phyloP scores from a whole-genome alignment of 2,329 filamentous ascomycete genomes.

The Clathrospora elynae region DNA sequence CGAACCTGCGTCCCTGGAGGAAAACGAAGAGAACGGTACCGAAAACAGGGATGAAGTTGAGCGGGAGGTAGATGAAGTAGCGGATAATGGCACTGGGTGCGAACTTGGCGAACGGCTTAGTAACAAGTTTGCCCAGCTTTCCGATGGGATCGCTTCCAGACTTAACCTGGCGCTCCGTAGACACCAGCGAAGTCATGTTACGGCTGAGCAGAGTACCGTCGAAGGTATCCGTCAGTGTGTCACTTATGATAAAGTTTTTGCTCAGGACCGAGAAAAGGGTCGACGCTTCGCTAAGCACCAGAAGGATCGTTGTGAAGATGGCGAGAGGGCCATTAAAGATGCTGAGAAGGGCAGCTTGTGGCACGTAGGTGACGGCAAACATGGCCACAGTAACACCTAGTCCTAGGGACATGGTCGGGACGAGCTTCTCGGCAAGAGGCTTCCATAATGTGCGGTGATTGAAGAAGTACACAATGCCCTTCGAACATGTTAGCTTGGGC shows the following conservation, averaged over 20 bases:
- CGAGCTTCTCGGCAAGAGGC: conserved; percentile 62
- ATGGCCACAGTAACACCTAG: conserved; percentile 74
- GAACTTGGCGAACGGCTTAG: conserved; percentile 60
- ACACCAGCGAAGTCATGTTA: conserved; percentile 66
- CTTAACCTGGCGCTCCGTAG: conserved; percentile 74
- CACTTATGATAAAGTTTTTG: conserved; percentile 76
- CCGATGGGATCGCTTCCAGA: conserved; percentile 57
- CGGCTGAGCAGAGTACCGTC: conserved; percentile 69
- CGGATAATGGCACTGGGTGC: conserved; percentile 67
- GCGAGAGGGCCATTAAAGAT: conserved; percentile 85
- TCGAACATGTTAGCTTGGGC: conserved; percentile 8
- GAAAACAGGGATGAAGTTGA: conserved; percentile 91
- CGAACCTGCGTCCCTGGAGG: conserved; percentile 64
- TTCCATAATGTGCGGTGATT: conserved; percentile 63
- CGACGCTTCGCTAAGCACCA: conserved; percentile 61
- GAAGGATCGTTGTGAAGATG: conserved; percentile 71
- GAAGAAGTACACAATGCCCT: conserved; percentile 67
- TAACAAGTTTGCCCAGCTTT: conserved; percentile 62
- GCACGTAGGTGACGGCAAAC: conserved; percentile 86
- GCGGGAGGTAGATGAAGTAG: conserved; percentile 82
- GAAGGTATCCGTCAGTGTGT: conserved; percentile 85
- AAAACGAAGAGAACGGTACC: conserved; percentile 81
- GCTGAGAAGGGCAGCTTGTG: conserved; percentile 80
- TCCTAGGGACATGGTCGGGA: conserved; percentile 71
- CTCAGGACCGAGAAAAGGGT: conserved; percentile 60